phyloP scores from a whole-genome alignment of 2,329 filamentous ascomycete genomes.

The Penicillium vulpinum region DNA sequence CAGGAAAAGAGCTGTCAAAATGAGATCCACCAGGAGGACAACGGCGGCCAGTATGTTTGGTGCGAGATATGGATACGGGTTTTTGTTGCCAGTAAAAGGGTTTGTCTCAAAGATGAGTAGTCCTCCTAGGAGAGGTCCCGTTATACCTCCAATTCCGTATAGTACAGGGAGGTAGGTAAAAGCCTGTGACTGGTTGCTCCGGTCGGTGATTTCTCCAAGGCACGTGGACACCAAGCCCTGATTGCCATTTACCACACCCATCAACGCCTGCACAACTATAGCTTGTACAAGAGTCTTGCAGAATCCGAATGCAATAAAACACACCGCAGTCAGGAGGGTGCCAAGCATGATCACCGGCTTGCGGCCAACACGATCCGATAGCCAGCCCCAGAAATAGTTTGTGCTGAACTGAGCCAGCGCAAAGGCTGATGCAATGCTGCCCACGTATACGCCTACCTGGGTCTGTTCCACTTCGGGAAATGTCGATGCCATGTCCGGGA shows the following conservation, averaged over 20 bases:
- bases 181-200: slow-evolving; percentile 87
- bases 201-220: slow-evolving; percentile 89
- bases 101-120: slow-evolving; percentile 68
- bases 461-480: slow-evolving; percentile 75
- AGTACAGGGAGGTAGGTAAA: slow-evolving; percentile 95
- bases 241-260: slow-evolving; percentile 94
- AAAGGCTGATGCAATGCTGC: slow-evolving; percentile 85
- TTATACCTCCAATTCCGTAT: slow-evolving; percentile 93
- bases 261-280: slow-evolving; percentile 78
- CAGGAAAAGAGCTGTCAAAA: slow-evolving; percentile 75
- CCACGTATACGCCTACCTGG: slow-evolving; percentile 83
- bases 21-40: slow-evolving; percentile 70
- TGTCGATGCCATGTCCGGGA: slow-evolving; percentile 84
- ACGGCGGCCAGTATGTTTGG: slow-evolving; percentile 79
- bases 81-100: slow-evolving; percentile 54
- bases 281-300: slow-evolving; percentile 81
- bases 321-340: slow-evolving; percentile 76
- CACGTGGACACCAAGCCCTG: slow-evolving; percentile 92
- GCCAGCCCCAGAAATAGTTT: slow-evolving; percentile 87
- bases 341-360: slow-evolving; percentile 82
- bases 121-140: slow-evolving; percentile 87
- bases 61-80: slow-evolving; percentile 75
- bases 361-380: slow-evolving; percentile 75
- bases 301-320: slow-evolving; percentile 85
- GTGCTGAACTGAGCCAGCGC: slow-evolving; percentile 89